Base-by-base conservation (phyloP, 345 rosid genomes). In the Lepidium africanum region DNA sequence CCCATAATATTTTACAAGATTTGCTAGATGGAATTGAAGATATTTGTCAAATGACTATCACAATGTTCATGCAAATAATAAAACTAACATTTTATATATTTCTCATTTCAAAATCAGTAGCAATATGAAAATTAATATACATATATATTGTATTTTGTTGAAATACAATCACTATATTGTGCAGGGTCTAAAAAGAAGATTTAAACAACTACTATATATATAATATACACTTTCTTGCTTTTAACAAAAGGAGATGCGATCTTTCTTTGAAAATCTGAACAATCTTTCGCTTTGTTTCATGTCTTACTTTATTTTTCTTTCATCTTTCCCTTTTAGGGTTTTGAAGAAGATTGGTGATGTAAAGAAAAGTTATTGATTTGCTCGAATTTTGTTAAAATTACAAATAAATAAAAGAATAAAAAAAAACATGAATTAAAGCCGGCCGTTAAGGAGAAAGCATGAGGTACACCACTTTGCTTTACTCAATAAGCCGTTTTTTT, bases 401-500 rank as follows among this genome's bases (percentile, higher is more conserved):
- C 64, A 42, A 59, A 66, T 35, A 4, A 12, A 42, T 40, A 59
- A 49, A n/a, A 42, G 59, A 40, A 7, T 32, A 16, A 36, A 5
- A 39, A 16, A 21, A 7, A 12, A 46, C 13, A 39, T 42, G 60
- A 40, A 50, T 9, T 74, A 74, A 74, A 68, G 78, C 70, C 74
- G 69, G 74, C 38, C 77, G 78, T 74, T 74, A 74, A 38, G 78
- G 70, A 19, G 59, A 74, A 74, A 68, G 78, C 78, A 68, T 66
- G 64, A 53, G 64, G 74, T 39, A 58, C 50, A 61, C 52, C 59
- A 68, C 65, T 74, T 74, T 74, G 41, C 74, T 74, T 74, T 68
- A 68, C 64, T 74, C 73, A 36, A 51, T 51, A 14, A 74, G 70
- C 78, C 74, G 78, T 65, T 74, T 74, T n/a, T 63, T 21, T 73